Conservation (phyloP, 1,284 basidiomycete genomes). For the Pterula multifida region DNA sequence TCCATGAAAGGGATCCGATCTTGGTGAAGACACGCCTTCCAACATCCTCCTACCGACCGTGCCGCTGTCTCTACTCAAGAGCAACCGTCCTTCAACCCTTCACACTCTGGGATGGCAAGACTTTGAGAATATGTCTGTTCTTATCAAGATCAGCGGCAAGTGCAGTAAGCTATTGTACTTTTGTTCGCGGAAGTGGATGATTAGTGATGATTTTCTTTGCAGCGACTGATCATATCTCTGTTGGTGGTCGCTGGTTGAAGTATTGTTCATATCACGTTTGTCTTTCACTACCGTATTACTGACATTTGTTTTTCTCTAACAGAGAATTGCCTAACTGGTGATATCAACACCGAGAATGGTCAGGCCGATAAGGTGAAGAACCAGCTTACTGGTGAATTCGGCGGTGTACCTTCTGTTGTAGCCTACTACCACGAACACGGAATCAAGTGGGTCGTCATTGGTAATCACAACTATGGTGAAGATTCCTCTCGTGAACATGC, state of each 20-base stretch:
- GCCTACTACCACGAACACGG: slow-evolving; percentile 83
- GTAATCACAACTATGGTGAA: slow-evolving; percentile 96
- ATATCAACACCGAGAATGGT: slow-evolving; percentile 90
- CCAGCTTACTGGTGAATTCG: slow-evolving; percentile 82
- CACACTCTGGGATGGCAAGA: slow-evolving; percentile 88
- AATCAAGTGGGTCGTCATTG: slow-evolving; percentile 93
- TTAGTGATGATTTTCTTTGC: slow-evolving; percentile 2
- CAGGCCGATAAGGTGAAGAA: slow-evolving; percentile 96
- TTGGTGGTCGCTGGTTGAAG: slow-evolving; percentile 98
- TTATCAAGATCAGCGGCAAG: slow-evolving; percentile 99
- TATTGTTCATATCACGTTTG: slow-evolving; percentile 98
- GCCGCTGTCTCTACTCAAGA: slow-evolving; percentile 72
- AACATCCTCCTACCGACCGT: slow-evolving; percentile 85
- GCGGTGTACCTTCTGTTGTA: slow-evolving; percentile 75
- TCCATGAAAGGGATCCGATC: slow-evolving; percentile 90
- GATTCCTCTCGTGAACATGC: slow-evolving; percentile 97
- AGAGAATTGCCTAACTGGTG: slow-evolving; percentile 96
- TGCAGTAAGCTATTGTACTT: slow-evolving; percentile 58
- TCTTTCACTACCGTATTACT: slow-evolving; percentile 69
- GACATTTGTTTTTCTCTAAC: slow-evolving; percentile 5
- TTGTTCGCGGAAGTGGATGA: slow-evolving; percentile 2
- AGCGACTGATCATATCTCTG: slow-evolving; percentile 84
- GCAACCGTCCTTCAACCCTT: slow-evolving; percentile 92
- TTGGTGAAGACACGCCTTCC: slow-evolving; percentile 96
- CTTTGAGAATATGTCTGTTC: slow-evolving; percentile 78